Percentiles rank a stretch among this genome's conserved stretches.
Conservation (phyloP, 208 protist genomes). For the Crithidia thermophila region DNA sequence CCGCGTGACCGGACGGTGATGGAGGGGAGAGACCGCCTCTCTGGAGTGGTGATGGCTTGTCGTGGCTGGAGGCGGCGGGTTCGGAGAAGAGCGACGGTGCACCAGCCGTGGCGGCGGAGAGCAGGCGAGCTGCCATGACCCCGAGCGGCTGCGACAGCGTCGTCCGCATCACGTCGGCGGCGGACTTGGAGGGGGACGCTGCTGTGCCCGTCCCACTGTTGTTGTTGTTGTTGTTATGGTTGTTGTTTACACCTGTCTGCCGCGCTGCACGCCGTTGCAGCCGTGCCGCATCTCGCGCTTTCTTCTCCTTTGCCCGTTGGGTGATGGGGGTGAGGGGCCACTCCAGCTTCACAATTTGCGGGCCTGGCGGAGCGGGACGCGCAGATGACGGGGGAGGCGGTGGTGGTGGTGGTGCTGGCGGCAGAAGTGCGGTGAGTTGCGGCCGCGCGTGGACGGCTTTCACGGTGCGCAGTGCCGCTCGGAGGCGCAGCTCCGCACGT, state of each 20-base stretch:
- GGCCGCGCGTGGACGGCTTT: neutral
- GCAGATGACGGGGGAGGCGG: neutral
- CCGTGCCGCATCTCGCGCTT: slow-evolving; percentile 8
- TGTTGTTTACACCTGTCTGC: too few relatives aligned
- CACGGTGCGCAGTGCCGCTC: slow-evolving; percentile 7
- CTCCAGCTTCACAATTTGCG: neutral
- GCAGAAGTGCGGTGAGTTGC: neutral
- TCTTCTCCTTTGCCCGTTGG: slow-evolving; percentile 16
- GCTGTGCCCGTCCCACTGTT: neutral
- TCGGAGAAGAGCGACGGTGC: slow-evolving; percentile 25
- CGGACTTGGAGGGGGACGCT: slow-evolving; percentile 10
- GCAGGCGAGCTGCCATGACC: slow-evolving; percentile 24
- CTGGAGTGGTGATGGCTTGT: neutral
- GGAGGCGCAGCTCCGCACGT: slow-evolving; percentile 10
- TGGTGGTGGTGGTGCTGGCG: neutral
- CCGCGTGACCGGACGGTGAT: too few relatives aligned
- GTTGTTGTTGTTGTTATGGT: neutral
- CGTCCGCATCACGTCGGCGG: slow-evolving; percentile 25
- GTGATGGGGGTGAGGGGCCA: slow-evolving; percentile 18
- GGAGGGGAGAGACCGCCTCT: too few relatives aligned
- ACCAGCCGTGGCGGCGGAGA: slow-evolving; percentile 20
- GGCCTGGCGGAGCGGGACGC: neutral
- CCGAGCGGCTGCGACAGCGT: slow-evolving; percentile 25
- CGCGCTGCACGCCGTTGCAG: slow-evolving; percentile 24
- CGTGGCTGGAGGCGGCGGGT: neutral